Evolutionary conservation across 208 protist genomes (phyloP).

Genomic region (Tritrichomonas foetus): DNA sequence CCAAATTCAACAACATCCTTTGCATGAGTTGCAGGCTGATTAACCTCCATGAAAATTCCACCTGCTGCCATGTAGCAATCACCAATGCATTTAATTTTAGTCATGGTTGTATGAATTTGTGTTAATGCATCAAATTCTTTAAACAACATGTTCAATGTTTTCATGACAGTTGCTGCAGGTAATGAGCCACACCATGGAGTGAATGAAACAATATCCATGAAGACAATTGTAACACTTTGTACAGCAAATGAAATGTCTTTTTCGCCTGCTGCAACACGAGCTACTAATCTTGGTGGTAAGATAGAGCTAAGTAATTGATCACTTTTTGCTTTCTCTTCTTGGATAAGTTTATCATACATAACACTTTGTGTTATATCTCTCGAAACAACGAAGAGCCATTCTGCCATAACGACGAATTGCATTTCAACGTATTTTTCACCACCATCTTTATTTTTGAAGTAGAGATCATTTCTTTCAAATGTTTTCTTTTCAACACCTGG

Average conservation of each 20-base stretch:
- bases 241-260: background rate
- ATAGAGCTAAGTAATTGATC: background rate
- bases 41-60: too few species aligned
- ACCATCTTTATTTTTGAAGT: too few species aligned
- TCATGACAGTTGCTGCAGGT: background rate
- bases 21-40: too few species aligned
- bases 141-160: background rate
- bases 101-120: background rate
- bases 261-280: background rate
- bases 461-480: too few species aligned
- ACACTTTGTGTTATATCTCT: background rate
- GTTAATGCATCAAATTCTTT: background rate
- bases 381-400: too few species aligned
- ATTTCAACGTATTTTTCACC: too few species aligned
- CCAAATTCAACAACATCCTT: too few species aligned
- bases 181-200: background rate
- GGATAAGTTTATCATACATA: background rate
- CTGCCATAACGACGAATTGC: too few species aligned
- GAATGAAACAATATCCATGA: slow-evolving; percentile 11
- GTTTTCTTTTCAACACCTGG: too few species aligned
- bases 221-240: background rate
- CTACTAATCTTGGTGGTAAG: background rate
- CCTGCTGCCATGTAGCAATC: too few species aligned
- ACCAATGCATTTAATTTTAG: background rate
- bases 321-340: background rate